Conservation (phyloP, 352 stramenopile genomes). For the Pythium rishiriense region DNA sequence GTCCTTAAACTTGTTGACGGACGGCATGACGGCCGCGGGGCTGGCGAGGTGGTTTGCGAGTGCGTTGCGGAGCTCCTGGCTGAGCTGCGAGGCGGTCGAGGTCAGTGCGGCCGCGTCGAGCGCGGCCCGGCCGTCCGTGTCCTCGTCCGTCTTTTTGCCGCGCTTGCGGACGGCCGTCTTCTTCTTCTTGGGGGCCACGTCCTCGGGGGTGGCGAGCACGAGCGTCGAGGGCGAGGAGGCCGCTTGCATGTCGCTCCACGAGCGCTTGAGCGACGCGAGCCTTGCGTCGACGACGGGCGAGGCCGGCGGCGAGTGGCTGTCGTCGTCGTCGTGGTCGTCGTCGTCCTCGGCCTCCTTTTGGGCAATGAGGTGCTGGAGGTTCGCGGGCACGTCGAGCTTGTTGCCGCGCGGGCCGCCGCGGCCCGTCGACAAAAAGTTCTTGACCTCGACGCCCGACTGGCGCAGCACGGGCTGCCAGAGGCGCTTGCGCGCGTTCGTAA, state of each 20-base stretch:
- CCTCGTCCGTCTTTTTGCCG: constrained; percentile 16
- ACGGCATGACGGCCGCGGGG: not conserved
- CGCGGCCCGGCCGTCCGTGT: not conserved
- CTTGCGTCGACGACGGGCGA: constrained; percentile 26
- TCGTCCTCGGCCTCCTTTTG: constrained; percentile 30
- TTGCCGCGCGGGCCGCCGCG: constrained; percentile 76
- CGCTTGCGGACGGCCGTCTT: constrained; percentile 37
- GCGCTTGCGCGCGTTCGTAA: constrained; percentile 87
- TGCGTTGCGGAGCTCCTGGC: constrained; percentile 38
- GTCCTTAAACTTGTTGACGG: constrained; percentile 51
- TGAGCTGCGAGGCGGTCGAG: constrained; percentile 34
- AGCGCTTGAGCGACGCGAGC: constrained; percentile 46
- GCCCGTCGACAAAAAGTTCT: constrained; percentile 86
- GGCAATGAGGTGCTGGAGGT: constrained; percentile 61
- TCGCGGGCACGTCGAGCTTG: constrained; percentile 72
- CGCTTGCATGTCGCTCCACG: constrained; percentile 47
- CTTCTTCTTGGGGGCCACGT: constrained; percentile 37
- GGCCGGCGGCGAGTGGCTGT: constrained; percentile 12
- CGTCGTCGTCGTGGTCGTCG: constrained; percentile 3
- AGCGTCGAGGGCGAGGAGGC: constrained; percentile 27
- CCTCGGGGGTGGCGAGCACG: constrained; percentile 9
- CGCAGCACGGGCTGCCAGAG: constrained; percentile 85
- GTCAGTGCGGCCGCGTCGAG: constrained; percentile 7
- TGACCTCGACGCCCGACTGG: constrained; percentile 87
- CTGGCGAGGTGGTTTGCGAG: constrained; percentile 13